These are phyloP conservation scores for Flaveria trinervia DNA, from an alignment of 129 eudicot species.

Conservation along the genomic window DNA sequence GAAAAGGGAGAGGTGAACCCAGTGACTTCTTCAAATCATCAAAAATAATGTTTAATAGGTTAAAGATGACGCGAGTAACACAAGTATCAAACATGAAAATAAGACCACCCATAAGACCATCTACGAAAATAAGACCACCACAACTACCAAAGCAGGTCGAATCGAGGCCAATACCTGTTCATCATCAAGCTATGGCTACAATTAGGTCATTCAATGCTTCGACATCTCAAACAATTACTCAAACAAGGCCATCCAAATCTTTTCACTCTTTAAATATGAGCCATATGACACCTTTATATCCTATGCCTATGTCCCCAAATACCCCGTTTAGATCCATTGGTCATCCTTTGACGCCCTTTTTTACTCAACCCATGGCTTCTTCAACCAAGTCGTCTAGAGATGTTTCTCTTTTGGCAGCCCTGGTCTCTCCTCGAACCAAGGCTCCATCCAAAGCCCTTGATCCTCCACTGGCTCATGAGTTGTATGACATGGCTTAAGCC, in stretches of 20 bases:
- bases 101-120: conserved; percentile 11
- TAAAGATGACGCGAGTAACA: too few species aligned
- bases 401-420: not conserved
- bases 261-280: not conserved
- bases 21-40: conserved; percentile 38
- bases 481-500: conserved; percentile 42
- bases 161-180: conserved; percentile 25
- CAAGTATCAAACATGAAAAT: too few species aligned
- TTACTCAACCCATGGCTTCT: not conserved
- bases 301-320: not conserved
- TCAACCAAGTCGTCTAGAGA: not conserved
- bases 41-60: not conserved
- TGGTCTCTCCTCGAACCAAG: not conserved
- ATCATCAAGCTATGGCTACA: conserved; percentile 7
- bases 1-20: conserved; percentile 37
- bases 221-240: not conserved
- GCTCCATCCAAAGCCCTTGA: conserved; percentile 13
- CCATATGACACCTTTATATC: not conserved
- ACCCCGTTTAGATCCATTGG: not conserved
- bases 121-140: conserved; percentile 22
- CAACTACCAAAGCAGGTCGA: conserved; percentile 28
- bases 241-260: not conserved
- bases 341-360: not conserved
- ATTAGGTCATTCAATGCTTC: conserved; percentile 12
- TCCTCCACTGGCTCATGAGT: conserved; percentile 13